Percentiles rank a stretch among this genome's conserved stretches.
Evolutionary conservation across 495 filamentous ascomycete species (phyloP).

Genomic region (Hyaloscypha finlandica): DNA sequence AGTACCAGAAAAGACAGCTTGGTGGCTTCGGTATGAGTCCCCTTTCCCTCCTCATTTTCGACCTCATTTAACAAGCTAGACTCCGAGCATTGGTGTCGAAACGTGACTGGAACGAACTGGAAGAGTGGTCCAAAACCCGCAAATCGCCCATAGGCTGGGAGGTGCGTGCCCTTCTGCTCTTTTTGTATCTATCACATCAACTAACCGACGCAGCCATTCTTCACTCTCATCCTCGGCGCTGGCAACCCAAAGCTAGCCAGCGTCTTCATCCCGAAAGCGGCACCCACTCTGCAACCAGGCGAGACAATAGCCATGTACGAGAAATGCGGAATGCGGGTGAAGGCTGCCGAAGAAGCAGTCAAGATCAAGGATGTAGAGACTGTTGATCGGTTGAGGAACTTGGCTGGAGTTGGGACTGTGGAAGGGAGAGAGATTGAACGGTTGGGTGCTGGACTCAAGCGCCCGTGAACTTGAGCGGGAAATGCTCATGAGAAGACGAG

Average conservation of each 20-base stretch:
- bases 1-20: conserved; percentile 82
- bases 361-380: conserved; percentile 75
- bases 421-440: conserved; percentile 34
- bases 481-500: background rate
- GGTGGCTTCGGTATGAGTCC: conserved; percentile 69
- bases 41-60: background rate
- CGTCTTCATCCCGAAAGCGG: conserved; percentile 78
- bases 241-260: conserved; percentile 88
- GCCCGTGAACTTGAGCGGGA: background rate
- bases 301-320: conserved; percentile 91
- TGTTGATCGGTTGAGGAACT: conserved; percentile 32
- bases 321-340: conserved; percentile 87
- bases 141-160: conserved; percentile 98
- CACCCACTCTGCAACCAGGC: conserved; percentile 36
- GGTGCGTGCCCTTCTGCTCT: conserved; percentile 11
- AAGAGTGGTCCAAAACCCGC: conserved; percentile 70
- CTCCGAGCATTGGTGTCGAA: conserved; percentile 86
- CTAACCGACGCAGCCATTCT: conserved; percentile 64
- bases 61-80: conserved; percentile 38
- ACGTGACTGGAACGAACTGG: conserved; percentile 88
- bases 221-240: conserved; percentile 82
- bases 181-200: conserved; percentile 32
- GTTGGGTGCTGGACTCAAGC: conserved; percentile 27
- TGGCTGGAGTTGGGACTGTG: conserved; percentile 28
- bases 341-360: conserved; percentile 90